Conservation (phyloP, 495 filamentous ascomycete genomes). For the Clavariopsis aquatica region DNA sequence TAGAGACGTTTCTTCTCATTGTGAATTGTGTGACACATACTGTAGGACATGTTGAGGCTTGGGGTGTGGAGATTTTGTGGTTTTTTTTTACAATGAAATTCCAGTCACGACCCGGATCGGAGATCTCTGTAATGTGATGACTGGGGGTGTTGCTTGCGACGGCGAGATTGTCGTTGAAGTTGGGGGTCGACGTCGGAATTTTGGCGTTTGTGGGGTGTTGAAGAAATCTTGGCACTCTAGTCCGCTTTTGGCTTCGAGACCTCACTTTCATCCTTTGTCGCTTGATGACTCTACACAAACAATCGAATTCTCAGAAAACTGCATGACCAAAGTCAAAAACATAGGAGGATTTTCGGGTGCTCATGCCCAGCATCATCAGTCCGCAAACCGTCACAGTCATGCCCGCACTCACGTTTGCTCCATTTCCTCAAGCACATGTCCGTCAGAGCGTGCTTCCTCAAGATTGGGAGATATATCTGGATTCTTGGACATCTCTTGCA, state of each 20-base stretch:
- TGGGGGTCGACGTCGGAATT: constrained; percentile 9
- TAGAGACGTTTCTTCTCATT: neutral
- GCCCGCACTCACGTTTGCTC: constrained; percentile 67
- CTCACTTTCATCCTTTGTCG: neutral
- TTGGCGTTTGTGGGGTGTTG: constrained; percentile 28
- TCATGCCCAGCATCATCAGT: neutral
- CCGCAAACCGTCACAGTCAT: constrained; percentile 31
- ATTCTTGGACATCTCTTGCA: constrained; percentile 71
- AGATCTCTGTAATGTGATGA: constrained; percentile 49
- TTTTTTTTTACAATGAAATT: constrained; percentile 27
- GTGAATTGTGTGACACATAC: neutral
- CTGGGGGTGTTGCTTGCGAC: constrained; percentile 40
- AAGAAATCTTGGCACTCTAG: constrained; percentile 45
- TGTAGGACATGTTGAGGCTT: constrained; percentile 39
- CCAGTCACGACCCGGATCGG: constrained; percentile 65
- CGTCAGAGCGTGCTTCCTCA: constrained; percentile 62
- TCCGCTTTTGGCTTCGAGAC: constrained; percentile 48
- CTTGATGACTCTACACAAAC: constrained; percentile 1
- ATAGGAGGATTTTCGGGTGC: neutral
- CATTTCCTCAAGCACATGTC: constrained; percentile 70
- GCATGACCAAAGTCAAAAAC: neutral
- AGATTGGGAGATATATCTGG: constrained; percentile 77
- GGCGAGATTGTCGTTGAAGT: constrained; percentile 41
- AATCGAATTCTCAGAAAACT: neutral
- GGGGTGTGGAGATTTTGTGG: constrained; percentile 2